phyloP scores from a whole-genome alignment of 1,139 yeast species.

The Zygoascus sp. region DNA sequence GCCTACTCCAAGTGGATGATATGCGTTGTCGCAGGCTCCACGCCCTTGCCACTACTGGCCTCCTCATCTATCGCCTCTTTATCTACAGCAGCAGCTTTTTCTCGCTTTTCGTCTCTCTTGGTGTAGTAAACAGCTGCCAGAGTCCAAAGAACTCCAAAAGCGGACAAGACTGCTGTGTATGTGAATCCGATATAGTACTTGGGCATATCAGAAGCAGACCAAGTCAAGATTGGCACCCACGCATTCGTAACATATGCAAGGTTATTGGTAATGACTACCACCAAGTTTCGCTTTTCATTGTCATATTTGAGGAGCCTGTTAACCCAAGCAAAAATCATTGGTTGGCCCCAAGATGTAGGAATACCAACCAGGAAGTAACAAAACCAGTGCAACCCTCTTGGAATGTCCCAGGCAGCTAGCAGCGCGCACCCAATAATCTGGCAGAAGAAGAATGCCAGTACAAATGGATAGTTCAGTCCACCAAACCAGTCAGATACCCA shows the following conservation, averaged over 20 bases:
- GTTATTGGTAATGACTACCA: slow-evolving; percentile 19
- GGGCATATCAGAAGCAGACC: slow-evolving; percentile 51
- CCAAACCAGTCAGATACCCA: slow-evolving; percentile 23
- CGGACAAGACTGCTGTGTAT: slow-evolving; percentile 45
- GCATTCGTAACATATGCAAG: slow-evolving; percentile 35
- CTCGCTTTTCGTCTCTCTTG: slow-evolving; percentile 12
- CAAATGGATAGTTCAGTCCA: slow-evolving; percentile 8
- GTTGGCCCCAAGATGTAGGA: slow-evolving; percentile 24
- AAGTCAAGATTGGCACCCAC: slow-evolving; percentile 37
- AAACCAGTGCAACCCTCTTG: slow-evolving; percentile 11
- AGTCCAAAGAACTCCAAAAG: slow-evolving; percentile 43
- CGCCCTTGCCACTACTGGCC: neutral
- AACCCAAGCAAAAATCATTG: slow-evolving; percentile 14
- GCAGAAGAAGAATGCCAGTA: slow-evolving; percentile 2
- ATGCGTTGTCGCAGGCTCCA: neutral
- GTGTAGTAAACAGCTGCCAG: slow-evolving; percentile 12
- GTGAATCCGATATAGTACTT: slow-evolving; percentile 46
- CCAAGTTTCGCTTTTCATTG: slow-evolving; percentile 13
- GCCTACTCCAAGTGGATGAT: neutral
- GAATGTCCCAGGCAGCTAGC: slow-evolving; percentile 12
- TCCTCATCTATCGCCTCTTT: neutral
- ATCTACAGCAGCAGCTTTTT: neutral
- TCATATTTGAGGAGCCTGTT: slow-evolving; percentile 12
- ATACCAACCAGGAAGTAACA: slow-evolving; percentile 11
- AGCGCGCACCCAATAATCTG: slow-evolving; percentile 11